These are phyloP conservation scores for Smallanthus sonchifolius DNA, from an alignment of 129 eudicot species.

Conservation along the genomic window DNA sequence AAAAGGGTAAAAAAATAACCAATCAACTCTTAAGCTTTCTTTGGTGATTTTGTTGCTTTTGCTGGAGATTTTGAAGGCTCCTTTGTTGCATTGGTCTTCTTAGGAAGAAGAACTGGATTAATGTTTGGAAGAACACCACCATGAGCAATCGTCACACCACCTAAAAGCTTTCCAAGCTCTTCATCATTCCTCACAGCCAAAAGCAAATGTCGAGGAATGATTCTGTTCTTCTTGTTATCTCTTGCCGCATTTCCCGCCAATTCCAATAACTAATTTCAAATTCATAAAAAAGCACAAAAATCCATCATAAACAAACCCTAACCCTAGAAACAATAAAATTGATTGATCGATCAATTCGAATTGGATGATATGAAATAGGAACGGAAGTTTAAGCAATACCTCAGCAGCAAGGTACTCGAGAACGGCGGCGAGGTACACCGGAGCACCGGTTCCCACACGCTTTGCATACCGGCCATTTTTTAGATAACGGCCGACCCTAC, in stretches of 20 bases:
- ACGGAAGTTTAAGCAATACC: constrained; percentile 15
- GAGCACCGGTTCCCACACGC: constrained; percentile 59
- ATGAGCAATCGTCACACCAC: constrained; percentile 20
- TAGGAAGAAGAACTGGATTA: constrained; percentile 58
- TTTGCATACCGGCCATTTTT: constrained; percentile 53
- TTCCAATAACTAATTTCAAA: constrained; percentile 49
- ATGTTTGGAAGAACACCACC: constrained; percentile 61
- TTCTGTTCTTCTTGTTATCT: constrained; percentile 62
- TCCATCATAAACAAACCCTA: not conserved
- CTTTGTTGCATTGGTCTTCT: constrained; percentile 44
- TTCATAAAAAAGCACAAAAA: not conserved
- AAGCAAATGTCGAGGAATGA: constrained; percentile 48
- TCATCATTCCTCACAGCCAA: constrained; percentile 69
- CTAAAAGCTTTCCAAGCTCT: constrained; percentile 48
- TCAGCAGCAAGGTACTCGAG: constrained; percentile 73
- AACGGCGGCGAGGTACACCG: constrained; percentile 59
- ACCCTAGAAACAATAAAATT: not conserved
- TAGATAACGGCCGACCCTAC: constrained; percentile 51
- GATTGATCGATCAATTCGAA: not conserved
- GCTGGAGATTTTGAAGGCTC: constrained; percentile 41
- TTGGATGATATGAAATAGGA: not conserved
- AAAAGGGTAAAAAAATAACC: not conserved
- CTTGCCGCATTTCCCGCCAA: constrained; percentile 69
- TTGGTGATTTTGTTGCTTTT: constrained; percentile 48
- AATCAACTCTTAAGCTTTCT: constrained; percentile 22